Base-by-base conservation (phyloP, 179 eudicot species). In the Heliamphora pulchella region DNA sequence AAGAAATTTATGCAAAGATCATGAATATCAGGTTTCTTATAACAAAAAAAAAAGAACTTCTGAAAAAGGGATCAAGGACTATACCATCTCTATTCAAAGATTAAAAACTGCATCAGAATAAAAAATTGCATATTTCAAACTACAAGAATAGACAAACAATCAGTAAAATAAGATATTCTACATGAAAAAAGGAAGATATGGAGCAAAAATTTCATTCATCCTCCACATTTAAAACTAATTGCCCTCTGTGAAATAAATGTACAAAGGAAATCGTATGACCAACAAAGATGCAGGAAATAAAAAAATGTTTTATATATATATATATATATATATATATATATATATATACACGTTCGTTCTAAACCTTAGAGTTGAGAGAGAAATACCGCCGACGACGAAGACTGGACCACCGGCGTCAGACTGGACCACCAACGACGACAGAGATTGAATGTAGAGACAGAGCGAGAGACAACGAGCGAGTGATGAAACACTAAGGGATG, bases 101-200 rank as follows among this genome's bases (percentile, higher is more conserved):
- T 43, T n/a, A 15, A 75, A 59, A 63, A 66, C 43, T 67, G 68
- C 75, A 43, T 13, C 20, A 63, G 59, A 54, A 75, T 54, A 17
- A 54, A 5, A 70, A 65, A 3, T 67, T 75, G 17, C 48, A 43
- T 43, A 76, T 47, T 51, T 39, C 47, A 64, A 74, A 64, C 20
- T 80, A 80, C 18, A 31, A 5, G n/a, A 59, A 47, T 18, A 43
- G 70, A 64, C 18, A 3, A 46, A 64, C 44, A 1, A 51, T 39
- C 18, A 47, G 9, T 10, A 55, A 10, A 31, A 15, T 11, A 20
- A 67, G 75, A 64, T 66, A 74, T 39, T 46, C 79, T 67, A 75
- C 31, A 80, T 41, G 74, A 67, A 64, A 55, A 44, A 44, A 14
- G 44, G 74, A 18, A 54, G n/a, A 44, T 44, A 57, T 15, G 55